Evolutionary conservation across 139 green algal genomes (phyloP), one percentile per base, ranked within the genome.

Genomic region (Axilococcus clingmanii): DNA sequence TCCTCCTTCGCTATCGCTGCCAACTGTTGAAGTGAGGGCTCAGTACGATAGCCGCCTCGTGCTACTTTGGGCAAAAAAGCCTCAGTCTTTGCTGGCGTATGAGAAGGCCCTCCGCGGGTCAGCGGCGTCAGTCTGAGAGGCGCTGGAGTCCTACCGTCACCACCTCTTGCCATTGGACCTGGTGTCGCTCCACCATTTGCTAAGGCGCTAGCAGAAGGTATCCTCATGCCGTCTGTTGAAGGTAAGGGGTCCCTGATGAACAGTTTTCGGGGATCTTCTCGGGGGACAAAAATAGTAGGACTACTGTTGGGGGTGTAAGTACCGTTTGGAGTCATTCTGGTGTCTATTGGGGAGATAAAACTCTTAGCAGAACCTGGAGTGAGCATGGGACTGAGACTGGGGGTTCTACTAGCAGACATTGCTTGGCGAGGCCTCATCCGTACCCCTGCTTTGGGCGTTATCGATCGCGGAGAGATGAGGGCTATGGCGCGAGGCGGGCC

Each of bases 211-310:
- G 59, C 24, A 1, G 52, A 35, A 7, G 32, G 32, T 3, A 38
- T 55, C 19, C 32, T 22, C 1, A 58, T 61, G 0, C 44, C 59
- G 12, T 71, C 54, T 0, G 74, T 82, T 17, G 61, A 66, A 11
- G 82, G 80, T 23, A 84, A 67, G 4, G 73, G 62, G 38, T 74
- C 63, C 14, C 80, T 65, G 38, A 93, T 83, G 63, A 94, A 94
- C 16, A 94, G 76, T 7, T 63, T 43, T 55, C 86, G 76, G 0
- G 85, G 84, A 69, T 94, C 83, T 37, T 86, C 72, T 1, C 83
- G 63, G 11, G 76, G 62, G 12, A 80, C 74, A 63, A 92, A 80
- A 8, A 80, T 46, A 32, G 12, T 46, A 19, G 12, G 17, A 25
- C 30, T 45, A 41, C 46, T 58, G 44, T 5, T 48, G 55, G 19